Evolutionary conservation across 306 rosid genomes (phyloP).

Genomic region (Fragaria iinumae): DNA sequence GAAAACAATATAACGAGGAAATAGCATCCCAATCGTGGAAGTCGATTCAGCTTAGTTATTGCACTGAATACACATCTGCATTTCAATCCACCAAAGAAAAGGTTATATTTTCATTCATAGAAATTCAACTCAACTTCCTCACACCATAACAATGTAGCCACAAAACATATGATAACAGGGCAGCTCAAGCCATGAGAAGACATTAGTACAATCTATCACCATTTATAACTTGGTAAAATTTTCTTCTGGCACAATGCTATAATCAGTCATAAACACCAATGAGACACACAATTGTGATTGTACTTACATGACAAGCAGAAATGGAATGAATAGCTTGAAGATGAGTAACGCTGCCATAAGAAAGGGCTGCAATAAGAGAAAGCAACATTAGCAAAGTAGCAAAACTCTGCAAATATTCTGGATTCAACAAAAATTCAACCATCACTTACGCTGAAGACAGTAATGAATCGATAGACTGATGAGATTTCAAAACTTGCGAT

Average conservation of each 20-base stretch:
- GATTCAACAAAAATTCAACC: slow-evolving; percentile 14
- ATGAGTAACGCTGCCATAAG: slow-evolving; percentile 89
- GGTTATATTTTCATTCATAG: background rate
- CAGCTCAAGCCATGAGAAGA: background rate
- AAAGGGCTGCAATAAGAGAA: slow-evolving; percentile 63
- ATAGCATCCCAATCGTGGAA: slow-evolving; percentile 88
- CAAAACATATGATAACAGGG: slow-evolving; percentile 2
- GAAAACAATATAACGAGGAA: slow-evolving; percentile 74
- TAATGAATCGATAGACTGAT: slow-evolving; percentile 86
- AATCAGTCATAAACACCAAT: background rate
- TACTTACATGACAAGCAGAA: slow-evolving; percentile 90
- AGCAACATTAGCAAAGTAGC: slow-evolving; percentile 31
- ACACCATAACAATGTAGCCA: background rate
- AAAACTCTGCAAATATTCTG: slow-evolving; percentile 9
- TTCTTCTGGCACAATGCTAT: background rate
- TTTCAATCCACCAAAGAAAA: slow-evolving; percentile 23
- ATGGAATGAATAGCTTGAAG: slow-evolving; percentile 85
- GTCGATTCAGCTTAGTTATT: slow-evolving; percentile 64
- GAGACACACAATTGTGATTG: slow-evolving; percentile 15
- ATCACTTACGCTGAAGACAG: slow-evolving; percentile 80
- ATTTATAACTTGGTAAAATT: background rate
- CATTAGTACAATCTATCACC: background rate
- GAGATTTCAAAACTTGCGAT: slow-evolving; percentile 95
- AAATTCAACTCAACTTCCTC: background rate
- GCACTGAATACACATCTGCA: slow-evolving; percentile 90